phyloP scores from a whole-genome alignment of 176 grass and related monocot genomes.

The Avena eriantha region DNA sequence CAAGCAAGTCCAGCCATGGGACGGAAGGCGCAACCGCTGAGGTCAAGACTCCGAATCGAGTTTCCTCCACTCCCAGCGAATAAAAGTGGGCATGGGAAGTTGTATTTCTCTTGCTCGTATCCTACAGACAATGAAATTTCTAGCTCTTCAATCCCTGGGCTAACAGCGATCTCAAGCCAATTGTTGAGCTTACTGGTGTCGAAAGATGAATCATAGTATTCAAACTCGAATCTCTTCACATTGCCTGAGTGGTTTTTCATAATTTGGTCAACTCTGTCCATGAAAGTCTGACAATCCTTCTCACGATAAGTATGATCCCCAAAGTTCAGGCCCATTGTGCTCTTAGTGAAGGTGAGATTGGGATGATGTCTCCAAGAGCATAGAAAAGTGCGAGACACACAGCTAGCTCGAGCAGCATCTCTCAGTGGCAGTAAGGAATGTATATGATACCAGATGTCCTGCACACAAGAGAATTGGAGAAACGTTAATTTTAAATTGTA shows the following conservation, averaged over 20 bases:
- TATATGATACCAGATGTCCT: constrained; percentile 16
- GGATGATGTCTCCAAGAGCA: background rate
- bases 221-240: background rate
- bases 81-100: background rate
- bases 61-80: background rate
- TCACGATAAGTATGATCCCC: background rate
- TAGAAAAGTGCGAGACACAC: background rate
- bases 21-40: background rate
- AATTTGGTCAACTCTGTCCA: background rate
- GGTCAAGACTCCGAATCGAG: background rate
- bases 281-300: background rate
- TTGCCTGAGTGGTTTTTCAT: background rate
- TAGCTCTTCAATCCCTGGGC: background rate
- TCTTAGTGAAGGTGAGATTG: background rate
- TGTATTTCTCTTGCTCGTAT: background rate
- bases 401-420: constrained; percentile 19
- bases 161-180: background rate
- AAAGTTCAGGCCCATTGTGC: background rate
- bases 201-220: background rate
- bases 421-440: constrained; percentile 9
- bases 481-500: background rate
- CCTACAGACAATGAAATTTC: background rate
- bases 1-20: background rate
- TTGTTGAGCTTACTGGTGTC: background rate
- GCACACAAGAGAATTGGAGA: background rate